Base-by-base conservation (phyloP, 805 yeast genomes). In the Yamadazyma philogaea region DNA sequence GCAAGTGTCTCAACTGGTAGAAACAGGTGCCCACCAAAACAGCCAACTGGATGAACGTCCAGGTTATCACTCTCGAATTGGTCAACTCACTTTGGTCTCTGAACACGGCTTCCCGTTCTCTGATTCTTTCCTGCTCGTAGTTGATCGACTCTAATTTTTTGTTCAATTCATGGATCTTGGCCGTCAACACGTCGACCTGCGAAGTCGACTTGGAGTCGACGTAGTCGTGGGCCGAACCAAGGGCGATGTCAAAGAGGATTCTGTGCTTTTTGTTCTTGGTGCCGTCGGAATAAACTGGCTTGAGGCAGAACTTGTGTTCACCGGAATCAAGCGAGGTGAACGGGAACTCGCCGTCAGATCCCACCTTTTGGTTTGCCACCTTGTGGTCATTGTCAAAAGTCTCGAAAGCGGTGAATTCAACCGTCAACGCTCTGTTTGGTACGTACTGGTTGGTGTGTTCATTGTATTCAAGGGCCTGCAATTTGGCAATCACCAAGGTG, bases 281-380 rank as follows among this genome's bases (percentile, higher is more conserved):
- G 81, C 89, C 84, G 41, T 85, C 87, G 81, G 81, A 31, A 80
- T 81, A 61, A 15, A 62, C 52, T 20, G 81, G 79, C 17, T 64
- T 66, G 52, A 89, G 68, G 66, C 97, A 89, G 54, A 90, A 74
- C 54, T 75, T 74, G 70, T 89, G 96, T 60, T 86, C 95, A 30
- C 96, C 96, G 8, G 83, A 70, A 41, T 85, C 96, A 35, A 80
- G 66, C 1, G 96, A 85, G 10, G 90, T 83, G 70, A 87, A 89
- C 22, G 89, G 75, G 62, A 87, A 85, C 47, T 82, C 82, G 12
- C 88, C 86, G 30, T 61, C 63, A 10, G 86, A 67, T 2, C 73
- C 51, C 20, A 81, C 78, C 55, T 72, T 78, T 61, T 87, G 95
- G 46, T 72, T 62, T 28, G 81, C 82, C 19, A 88, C 95, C 45